Percentiles rank a stretch among this genome's conserved stretches.
phyloP scores from a whole-genome alignment of 129 eudicot species.

The Flaveria brownii region DNA sequence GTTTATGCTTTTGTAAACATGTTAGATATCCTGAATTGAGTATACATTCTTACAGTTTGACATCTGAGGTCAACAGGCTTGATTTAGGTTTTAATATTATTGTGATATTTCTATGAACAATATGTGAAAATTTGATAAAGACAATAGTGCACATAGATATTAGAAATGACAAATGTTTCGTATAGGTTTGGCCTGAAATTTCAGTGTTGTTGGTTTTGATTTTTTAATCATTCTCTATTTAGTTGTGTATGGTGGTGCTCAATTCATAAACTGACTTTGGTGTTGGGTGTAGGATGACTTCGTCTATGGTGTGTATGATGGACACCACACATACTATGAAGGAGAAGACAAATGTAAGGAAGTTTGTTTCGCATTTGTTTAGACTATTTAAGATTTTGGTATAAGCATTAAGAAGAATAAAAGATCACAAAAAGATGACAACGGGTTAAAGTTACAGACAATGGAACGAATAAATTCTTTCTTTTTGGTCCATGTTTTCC shows the following conservation, averaged over 20 bases:
- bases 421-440: not conserved
- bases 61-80: slow-evolving; percentile 1
- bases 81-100: not conserved
- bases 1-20: not conserved
- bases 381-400: not conserved
- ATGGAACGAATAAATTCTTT: not conserved
- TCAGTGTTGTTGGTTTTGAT: not conserved
- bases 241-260: not conserved
- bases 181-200: not conserved
- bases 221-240: not conserved
- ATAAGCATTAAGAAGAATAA: not conserved
- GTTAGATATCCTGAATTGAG: not conserved
- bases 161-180: not conserved
- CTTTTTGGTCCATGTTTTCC: not conserved
- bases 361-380: not conserved
- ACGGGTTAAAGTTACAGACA: not conserved
- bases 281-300: slow-evolving; percentile 69
- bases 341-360: slow-evolving; percentile 58
- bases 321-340: slow-evolving; percentile 74
- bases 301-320: slow-evolving; percentile 72
- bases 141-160: not conserved
- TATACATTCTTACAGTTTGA: not conserved
- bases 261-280: slow-evolving; percentile 11
- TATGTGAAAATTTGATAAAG: not conserved
- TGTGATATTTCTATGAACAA: not conserved